Evolutionary conservation across 2,329 filamentous ascomycete genomes (phyloP).

Genomic region (Sporothrix inflata): DNA sequence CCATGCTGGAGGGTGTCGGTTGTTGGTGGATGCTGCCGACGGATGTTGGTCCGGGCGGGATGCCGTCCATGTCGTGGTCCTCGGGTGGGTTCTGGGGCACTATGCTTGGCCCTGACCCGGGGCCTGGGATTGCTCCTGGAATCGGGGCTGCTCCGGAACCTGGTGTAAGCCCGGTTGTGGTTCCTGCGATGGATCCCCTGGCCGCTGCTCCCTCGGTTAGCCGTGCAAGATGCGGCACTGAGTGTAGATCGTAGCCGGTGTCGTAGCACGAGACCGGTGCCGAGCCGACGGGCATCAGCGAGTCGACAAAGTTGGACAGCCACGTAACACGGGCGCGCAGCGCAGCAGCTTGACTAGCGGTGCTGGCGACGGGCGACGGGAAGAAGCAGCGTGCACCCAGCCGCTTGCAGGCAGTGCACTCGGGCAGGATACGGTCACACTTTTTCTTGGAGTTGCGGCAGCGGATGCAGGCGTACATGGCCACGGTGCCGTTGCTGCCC

Average conservation of each 20-base stretch:
- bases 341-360: slow-evolving; percentile 43
- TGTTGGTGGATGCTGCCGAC: slow-evolving; percentile 11
- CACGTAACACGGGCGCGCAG: slow-evolving; percentile 47
- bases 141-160: neutral
- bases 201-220: neutral
- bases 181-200: neutral
- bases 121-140: neutral
- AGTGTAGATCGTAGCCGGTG: slow-evolving; percentile 41
- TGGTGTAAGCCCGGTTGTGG: neutral
- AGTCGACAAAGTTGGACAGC: slow-evolving; percentile 46
- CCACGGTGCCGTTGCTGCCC: slow-evolving; percentile 34
- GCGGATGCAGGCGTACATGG: slow-evolving; percentile 42
- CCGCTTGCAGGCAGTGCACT: slow-evolving; percentile 46
- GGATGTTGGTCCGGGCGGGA: neutral
- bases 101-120: neutral
- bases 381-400: slow-evolving; percentile 47
- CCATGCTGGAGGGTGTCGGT: slow-evolving; percentile 24
- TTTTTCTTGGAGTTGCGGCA: slow-evolving; percentile 53
- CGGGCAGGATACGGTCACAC: slow-evolving; percentile 48
- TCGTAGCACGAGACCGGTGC: slow-evolving; percentile 43
- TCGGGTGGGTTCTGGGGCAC: neutral
- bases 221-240: neutral
- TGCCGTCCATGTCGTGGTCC: slow-evolving; percentile 7
- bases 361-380: slow-evolving; percentile 39
- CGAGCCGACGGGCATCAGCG: slow-evolving; percentile 37